Percentiles rank a stretch among this genome's conserved stretches.
These are phyloP conservation scores for Scalesia atractyloides DNA, from an alignment of 129 eudicot genomes.

Conservation along the genomic window DNA sequence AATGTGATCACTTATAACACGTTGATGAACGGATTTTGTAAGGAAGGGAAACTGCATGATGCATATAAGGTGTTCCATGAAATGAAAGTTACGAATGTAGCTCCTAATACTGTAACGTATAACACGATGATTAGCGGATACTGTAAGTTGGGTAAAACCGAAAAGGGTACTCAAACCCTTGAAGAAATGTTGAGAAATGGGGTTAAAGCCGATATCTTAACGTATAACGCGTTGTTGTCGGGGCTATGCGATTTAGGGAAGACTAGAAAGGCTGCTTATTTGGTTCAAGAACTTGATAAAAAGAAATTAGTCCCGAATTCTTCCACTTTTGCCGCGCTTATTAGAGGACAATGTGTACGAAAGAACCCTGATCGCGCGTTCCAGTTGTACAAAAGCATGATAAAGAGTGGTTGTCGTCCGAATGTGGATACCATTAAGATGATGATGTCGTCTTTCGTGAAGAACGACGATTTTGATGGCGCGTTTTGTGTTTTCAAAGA, in stretches of 20 bases:
- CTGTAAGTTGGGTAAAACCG: slow-evolving; percentile 50
- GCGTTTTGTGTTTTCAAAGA: slow-evolving; percentile 53
- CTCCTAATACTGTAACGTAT: slow-evolving; percentile 68
- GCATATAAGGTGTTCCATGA: slow-evolving; percentile 65
- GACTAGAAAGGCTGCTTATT: slow-evolving; percentile 77
- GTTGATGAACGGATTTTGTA: slow-evolving; percentile 62
- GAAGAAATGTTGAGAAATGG: slow-evolving; percentile 70
- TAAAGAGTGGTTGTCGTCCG: slow-evolving; percentile 70
- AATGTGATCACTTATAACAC: slow-evolving; percentile 63
- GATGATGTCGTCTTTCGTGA: slow-evolving; percentile 52
- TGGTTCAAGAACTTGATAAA: slow-evolving; percentile 82
- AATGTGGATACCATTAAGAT: slow-evolving; percentile 52
- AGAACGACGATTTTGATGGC: slow-evolving; percentile 71
- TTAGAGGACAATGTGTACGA: slow-evolving; percentile 68
- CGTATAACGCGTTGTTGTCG: slow-evolving; percentile 69
- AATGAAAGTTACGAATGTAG: slow-evolving; percentile 51
- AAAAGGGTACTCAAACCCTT: slow-evolving; percentile 55
- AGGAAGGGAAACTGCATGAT: slow-evolving; percentile 66
- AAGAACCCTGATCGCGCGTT: slow-evolving; percentile 69
- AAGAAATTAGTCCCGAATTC: slow-evolving; percentile 69
- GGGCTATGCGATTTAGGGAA: slow-evolving; percentile 77
- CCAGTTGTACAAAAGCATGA: slow-evolving; percentile 72
- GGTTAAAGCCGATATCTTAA: slow-evolving; percentile 61
- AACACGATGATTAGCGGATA: slow-evolving; percentile 68
- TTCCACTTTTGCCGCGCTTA: slow-evolving; percentile 82